Percentiles rank a stretch among this genome's conserved stretches.
Conservation (phyloP, 2,329 filamentous ascomycete genomes). For the Penicillium sp. region DNA sequence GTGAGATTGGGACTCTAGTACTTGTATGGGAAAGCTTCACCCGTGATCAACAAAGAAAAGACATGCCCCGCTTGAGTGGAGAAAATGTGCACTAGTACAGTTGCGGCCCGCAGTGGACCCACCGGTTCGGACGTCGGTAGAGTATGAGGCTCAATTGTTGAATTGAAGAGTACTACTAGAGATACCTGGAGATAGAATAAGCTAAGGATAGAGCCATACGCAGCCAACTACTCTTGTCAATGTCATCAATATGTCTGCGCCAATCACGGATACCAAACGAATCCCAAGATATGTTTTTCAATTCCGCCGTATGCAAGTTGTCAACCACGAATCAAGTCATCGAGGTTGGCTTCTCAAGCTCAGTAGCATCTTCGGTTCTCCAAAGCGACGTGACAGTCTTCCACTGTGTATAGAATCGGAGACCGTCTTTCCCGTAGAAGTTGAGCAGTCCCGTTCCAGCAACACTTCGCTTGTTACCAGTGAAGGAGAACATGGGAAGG, state of each 20-base stretch:
- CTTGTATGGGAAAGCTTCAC: too few species aligned
- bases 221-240: too few species aligned
- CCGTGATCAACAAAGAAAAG: too few species aligned
- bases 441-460: constrained; percentile 72
- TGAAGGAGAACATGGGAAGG: constrained; percentile 59
- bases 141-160: too few species aligned
- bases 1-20: too few species aligned
- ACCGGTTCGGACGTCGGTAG: too few species aligned
- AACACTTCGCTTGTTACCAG: constrained; percentile 75
- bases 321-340: background rate
- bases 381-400: constrained; percentile 3
- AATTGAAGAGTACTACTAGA: too few species aligned
- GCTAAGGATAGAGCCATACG: too few species aligned
- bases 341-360: background rate
- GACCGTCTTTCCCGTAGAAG: constrained; percentile 8
- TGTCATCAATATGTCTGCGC: background rate
- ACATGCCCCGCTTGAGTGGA: too few species aligned
- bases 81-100: too few species aligned
- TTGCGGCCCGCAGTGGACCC: too few species aligned
- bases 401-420: constrained; percentile 4
- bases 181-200: too few species aligned
- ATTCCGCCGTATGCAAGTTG: background rate
- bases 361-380: constrained; percentile 3
- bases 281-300: background rate
- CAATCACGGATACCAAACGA: background rate